Percentiles rank a stretch among this genome's conserved stretches.
Conservation (phyloP, 2,329 filamentous ascomycete species). For the Colletotrichum ledebouriae region DNA sequence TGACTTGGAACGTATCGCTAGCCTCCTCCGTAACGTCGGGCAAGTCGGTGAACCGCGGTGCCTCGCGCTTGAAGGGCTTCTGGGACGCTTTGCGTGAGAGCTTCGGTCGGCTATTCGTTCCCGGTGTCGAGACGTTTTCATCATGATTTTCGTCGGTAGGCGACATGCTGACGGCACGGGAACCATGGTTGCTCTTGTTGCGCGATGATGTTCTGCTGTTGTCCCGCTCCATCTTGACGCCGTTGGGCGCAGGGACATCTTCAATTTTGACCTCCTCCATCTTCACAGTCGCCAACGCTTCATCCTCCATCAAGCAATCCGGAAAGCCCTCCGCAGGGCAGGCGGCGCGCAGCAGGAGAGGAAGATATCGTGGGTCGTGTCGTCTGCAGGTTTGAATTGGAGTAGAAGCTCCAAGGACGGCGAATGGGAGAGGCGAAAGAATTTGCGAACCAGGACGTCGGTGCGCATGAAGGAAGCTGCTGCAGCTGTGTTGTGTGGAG, state of each 20-base stretch:
- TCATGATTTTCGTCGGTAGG: constrained; percentile 61
- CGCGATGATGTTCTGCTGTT: constrained; percentile 52
- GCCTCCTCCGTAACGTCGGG: constrained; percentile 85
- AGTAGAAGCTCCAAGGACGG: constrained; percentile 12
- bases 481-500: constrained; percentile 37
- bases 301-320: constrained; percentile 55
- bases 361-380: constrained; percentile 29
- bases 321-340: constrained; percentile 31
- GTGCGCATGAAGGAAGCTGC: constrained; percentile 33
- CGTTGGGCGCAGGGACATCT: constrained; percentile 53
- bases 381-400: constrained; percentile 23
- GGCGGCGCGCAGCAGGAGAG: constrained; percentile 31
- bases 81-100: constrained; percentile 40
- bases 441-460: constrained; percentile 25
- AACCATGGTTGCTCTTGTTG: constrained; percentile 55
- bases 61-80: constrained; percentile 67
- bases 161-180: constrained; percentile 58
- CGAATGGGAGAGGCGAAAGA: neutral
- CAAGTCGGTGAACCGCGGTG: constrained; percentile 78
- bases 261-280: constrained; percentile 62
- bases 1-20: constrained; percentile 81
- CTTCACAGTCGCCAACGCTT: constrained; percentile 55
- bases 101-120: constrained; percentile 73
- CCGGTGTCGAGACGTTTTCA: constrained; percentile 63
- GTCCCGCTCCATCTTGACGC: constrained; percentile 57